Percentiles rank a stretch among this genome's conserved stretches.
Conservation (phyloP, 108 stramenopile species). For the Pseudonitzschia multiseries region DNA sequence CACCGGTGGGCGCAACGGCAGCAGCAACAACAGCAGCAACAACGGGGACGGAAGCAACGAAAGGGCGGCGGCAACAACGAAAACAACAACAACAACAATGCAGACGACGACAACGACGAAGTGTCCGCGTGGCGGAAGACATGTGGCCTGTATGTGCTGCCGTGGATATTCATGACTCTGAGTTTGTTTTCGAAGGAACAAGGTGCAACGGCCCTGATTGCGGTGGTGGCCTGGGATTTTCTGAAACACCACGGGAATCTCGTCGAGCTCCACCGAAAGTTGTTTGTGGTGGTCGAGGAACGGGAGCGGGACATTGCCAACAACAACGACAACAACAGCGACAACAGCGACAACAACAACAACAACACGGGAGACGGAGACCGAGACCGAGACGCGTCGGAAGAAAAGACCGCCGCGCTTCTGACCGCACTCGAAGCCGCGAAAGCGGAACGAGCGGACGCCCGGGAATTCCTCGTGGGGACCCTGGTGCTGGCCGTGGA, state of each 20-base stretch:
- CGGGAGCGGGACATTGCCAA: neutral
- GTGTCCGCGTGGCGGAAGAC: neutral
- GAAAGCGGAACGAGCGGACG: slow-evolving; percentile 10
- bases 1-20: neutral
- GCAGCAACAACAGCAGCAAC: neutral
- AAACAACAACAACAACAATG: neutral
- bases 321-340: neutral
- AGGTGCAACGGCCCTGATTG: slow-evolving; percentile 51
- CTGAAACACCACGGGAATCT: slow-evolving; percentile 41
- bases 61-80: too few relatives aligned
- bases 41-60: too few relatives aligned
- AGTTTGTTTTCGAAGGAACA: slow-evolving; percentile 60
- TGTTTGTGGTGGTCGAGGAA: neutral
- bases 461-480: slow-evolving; percentile 33
- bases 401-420: neutral
- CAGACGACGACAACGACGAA: neutral
- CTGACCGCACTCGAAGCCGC: neutral
- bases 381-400: too few relatives aligned
- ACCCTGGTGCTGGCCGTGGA: slow-evolving; percentile 45
- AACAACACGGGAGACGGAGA: neutral
- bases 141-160: slow-evolving; percentile 43
- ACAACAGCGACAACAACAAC: neutral
- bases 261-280: slow-evolving; percentile 15
- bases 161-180: slow-evolving; percentile 50
- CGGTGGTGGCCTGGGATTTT: slow-evolving; percentile 51